These are phyloP conservation scores for Cynara cardunculus DNA, from an alignment of 129 eudicot genomes.

Conservation along the genomic window DNA sequence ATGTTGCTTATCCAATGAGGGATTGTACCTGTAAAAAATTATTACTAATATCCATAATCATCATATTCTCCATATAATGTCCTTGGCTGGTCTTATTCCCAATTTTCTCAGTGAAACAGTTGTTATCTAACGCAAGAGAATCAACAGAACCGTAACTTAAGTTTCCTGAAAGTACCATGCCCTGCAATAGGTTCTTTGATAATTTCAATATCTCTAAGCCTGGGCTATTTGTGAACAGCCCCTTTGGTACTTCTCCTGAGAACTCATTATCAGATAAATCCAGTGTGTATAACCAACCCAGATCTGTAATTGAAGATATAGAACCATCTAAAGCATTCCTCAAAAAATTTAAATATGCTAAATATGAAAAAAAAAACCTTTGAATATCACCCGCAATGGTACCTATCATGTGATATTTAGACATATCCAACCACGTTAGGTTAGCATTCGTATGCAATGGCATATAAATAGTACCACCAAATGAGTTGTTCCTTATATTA, in stretches of 20 bases:
- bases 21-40: constrained; percentile 9
- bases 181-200: constrained; percentile 18
- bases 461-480: neutral
- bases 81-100: neutral
- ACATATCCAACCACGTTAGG: neutral
- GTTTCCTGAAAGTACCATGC: neutral
- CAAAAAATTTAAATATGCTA: neutral
- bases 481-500: neutral
- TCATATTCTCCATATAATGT: no score
- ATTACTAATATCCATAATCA: neutral
- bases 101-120: constrained; percentile 11
- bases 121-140: neutral
- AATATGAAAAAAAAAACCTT: neutral
- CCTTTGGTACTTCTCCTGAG: constrained; percentile 14
- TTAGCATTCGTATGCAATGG: neutral
- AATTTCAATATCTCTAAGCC: neutral
- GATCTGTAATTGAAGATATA: neutral
- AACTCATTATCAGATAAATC: constrained; percentile 23
- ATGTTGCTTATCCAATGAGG: constrained; percentile 5
- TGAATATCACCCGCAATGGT: neutral
- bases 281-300: neutral
- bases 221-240: neutral
- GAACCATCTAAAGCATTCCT: neutral
- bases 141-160: neutral
- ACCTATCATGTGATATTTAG: neutral